Evolutionary conservation across 306 rosid species (phyloP).

Genomic region (Cicer bijugum): DNA sequence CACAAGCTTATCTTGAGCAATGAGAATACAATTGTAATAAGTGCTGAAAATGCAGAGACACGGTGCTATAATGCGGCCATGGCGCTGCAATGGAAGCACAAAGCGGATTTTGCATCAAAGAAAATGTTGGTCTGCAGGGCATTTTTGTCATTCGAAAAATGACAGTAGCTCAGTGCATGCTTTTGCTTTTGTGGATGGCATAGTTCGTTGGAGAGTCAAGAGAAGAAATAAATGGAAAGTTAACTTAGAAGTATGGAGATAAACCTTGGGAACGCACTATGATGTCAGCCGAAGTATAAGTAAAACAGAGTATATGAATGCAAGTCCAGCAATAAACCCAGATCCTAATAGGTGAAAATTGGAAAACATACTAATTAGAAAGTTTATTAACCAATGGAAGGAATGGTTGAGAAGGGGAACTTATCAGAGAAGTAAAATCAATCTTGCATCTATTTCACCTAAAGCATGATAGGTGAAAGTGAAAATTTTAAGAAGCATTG

Average conservation of each 20-base stretch:
- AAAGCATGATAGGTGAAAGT: constrained; percentile 8
- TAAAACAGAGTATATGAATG: background rate
- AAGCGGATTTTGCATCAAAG: background rate
- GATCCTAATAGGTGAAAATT: background rate
- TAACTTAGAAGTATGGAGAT: background rate
- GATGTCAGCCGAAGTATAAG: background rate
- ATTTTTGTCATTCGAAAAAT: constrained; percentile 1
- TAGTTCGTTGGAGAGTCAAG: constrained; percentile 2
- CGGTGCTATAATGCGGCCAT: background rate
- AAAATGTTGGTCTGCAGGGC: constrained; percentile 22
- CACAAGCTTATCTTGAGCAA: constrained; percentile 23
- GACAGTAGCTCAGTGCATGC: background rate
- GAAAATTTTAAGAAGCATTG: background rate
- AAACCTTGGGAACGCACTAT: background rate
- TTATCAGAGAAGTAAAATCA: constrained; percentile 2
- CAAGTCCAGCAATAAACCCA: constrained; percentile 15
- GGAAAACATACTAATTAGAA: constrained; percentile 4
- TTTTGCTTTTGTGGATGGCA: constrained; percentile 12
- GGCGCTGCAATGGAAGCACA: background rate
- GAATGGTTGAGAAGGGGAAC: background rate
- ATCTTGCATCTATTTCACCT: constrained; percentile 2
- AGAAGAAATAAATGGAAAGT: constrained; percentile 2
- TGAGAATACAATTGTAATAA: constrained; percentile 16
- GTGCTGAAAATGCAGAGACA: constrained; percentile 17
- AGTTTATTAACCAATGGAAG: constrained; percentile 12